phyloP scores from a whole-genome alignment of 768 basidiomycete genomes.

The Trametes cinnabarina region DNA sequence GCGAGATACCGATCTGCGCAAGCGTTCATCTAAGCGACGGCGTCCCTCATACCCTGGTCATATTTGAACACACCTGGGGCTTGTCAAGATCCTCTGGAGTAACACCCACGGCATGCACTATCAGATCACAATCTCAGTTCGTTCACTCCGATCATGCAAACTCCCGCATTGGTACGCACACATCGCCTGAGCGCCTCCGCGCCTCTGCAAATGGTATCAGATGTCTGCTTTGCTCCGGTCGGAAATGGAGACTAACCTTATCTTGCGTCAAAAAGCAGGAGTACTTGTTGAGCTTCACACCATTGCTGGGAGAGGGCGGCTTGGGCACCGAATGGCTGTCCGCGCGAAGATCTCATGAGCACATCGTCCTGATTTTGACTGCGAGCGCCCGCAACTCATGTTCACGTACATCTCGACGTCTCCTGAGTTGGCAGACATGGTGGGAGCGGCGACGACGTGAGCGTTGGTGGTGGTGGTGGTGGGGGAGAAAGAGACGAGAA shows the following conservation, averaged over 20 bases:
- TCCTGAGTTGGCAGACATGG: conserved; percentile 42
- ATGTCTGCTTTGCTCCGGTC: background rate
- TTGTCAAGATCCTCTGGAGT: conserved; percentile 80
- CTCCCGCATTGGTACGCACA: conserved; percentile 44
- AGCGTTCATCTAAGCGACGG: background rate
- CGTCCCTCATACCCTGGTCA: background rate
- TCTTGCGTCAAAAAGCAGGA: conserved; percentile 74
- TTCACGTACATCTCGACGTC: conserved; percentile 58
- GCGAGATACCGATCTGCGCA: conserved; percentile 77
- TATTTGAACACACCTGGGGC: conserved; percentile 57
- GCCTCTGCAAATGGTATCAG: conserved; percentile 37
- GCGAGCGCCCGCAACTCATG: background rate
- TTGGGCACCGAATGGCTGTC: conserved; percentile 44
- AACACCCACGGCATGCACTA: conserved; percentile 79
- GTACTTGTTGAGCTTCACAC: conserved; percentile 66
- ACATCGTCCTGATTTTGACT: conserved; percentile 13
- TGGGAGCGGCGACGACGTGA: too few species aligned
- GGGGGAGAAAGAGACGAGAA: background rate
- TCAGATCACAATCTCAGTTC: background rate
- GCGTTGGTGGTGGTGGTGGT: conserved; percentile 7
- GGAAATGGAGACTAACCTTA: conserved; percentile 46
- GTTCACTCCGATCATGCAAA: background rate
- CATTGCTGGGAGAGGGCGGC: conserved; percentile 28
- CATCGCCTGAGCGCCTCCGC: conserved; percentile 85
- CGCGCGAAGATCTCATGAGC: conserved; percentile 22